Evolutionary conservation across 768 basidiomycete genomes (phyloP).

Genomic region (Glaciozyma martinii): DNA sequence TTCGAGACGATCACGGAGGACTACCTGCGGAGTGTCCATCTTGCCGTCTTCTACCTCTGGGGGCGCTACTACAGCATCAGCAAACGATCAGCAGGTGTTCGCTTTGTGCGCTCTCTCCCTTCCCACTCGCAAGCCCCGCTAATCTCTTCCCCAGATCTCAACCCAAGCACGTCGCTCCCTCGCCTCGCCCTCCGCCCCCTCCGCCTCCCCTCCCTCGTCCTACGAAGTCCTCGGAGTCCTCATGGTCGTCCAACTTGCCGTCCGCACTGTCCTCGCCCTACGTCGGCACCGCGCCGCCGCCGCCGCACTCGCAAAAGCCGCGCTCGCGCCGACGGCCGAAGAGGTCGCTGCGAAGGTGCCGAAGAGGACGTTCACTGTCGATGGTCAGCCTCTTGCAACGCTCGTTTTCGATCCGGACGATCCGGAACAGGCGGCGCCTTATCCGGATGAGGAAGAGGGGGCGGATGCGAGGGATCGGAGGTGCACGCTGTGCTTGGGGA

Average conservation of each 20-base stretch:
- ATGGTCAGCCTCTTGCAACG: conserved; percentile 27
- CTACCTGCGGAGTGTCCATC: conserved; percentile 31
- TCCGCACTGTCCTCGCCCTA: conserved; percentile 24
- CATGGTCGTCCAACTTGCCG: conserved; percentile 33
- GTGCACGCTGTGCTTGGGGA: conserved; percentile 35
- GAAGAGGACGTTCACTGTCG: conserved; percentile 26
- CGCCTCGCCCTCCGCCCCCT: not conserved
- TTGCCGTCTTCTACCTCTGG: conserved; percentile 36
- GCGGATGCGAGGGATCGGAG: conserved; percentile 15
- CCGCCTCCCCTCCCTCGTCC: conserved; percentile 10
- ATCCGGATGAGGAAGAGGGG: conserved; percentile 22
- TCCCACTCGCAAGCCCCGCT: not conserved
- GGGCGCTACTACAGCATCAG: conserved; percentile 33
- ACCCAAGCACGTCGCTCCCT: conserved; percentile 21
- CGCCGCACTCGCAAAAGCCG: conserved; percentile 3
- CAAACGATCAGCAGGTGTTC: conserved; percentile 29
- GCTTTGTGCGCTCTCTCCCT: conserved; percentile 17
- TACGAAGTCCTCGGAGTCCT: conserved; percentile 36
- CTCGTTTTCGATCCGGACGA: conserved; percentile 35
- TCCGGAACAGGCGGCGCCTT: conserved; percentile 26
- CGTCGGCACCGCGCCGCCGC: conserved; percentile 10
- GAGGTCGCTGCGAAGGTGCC: not conserved
- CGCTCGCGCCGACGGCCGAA: not conserved
- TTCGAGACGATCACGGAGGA: conserved; percentile 33
- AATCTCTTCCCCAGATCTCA: conserved; percentile 15